These are phyloP conservation scores for Brassica carinata DNA, from an alignment of 345 rosid species.

Conservation along the genomic window DNA sequence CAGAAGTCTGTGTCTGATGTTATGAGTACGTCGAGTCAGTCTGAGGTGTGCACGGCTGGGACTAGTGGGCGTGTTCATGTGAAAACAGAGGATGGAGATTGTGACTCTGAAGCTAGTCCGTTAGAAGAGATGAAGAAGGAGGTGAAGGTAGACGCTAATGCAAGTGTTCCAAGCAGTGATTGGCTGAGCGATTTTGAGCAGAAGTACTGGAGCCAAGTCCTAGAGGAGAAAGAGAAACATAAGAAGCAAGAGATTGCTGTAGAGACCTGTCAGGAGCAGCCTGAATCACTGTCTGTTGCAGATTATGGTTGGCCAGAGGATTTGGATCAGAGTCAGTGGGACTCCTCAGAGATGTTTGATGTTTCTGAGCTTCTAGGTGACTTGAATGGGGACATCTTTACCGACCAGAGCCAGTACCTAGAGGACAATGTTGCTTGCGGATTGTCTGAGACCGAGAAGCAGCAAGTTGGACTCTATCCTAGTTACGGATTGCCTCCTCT, in stretches of 20 bases:
- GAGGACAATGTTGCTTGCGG: neutral
- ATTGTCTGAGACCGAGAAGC: neutral
- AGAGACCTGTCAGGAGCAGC: neutral
- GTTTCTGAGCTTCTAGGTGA: conserved; percentile 54
- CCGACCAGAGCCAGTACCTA: neutral
- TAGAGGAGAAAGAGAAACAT: conserved; percentile 14
- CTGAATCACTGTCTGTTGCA: neutral
- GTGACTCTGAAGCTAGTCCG: conserved; percentile 28
- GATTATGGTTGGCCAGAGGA: conserved; percentile 37
- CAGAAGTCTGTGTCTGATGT: conserved; percentile 34
- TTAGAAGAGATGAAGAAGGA: neutral
- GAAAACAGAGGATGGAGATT: conserved; percentile 37
- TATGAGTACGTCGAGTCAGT: conserved; percentile 38
- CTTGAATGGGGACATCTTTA: conserved; percentile 26
- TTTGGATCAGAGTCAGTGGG: conserved; percentile 10
- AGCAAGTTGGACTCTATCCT: neutral
- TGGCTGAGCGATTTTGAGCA: conserved; percentile 26
- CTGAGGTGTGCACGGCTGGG: conserved; percentile 52
- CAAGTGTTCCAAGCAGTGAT: neutral
- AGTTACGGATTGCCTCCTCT: conserved; percentile 33
- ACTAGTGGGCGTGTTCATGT: conserved; percentile 22
- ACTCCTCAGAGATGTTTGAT: conserved; percentile 41
- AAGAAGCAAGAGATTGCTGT: neutral
- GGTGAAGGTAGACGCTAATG: neutral
- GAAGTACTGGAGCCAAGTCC: neutral